Evolutionary conservation across 2,329 filamentous ascomycete genomes (phyloP), one percentile per base, ranked within the genome.

Genomic region (Cytospora piceae): DNA sequence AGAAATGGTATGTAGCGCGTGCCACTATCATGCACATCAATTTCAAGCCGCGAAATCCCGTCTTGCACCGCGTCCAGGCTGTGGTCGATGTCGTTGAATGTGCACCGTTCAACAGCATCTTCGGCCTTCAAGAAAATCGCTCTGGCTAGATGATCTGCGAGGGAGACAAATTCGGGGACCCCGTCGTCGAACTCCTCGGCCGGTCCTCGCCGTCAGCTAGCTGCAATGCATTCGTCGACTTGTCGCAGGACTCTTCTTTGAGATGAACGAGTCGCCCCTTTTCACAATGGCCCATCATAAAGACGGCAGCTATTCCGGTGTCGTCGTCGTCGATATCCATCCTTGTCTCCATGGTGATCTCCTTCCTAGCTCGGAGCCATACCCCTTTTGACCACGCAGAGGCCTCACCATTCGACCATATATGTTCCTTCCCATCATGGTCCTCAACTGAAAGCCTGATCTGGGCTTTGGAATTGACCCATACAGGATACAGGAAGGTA

Each of bases 221-320:
- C 22, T 15, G 22, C 11, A 32, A 54, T 22, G 37, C 20, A 32
- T 29, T 61, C 46, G 59, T 55, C 55, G 51, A 22, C 34, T 24
- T 61, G 51, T 54, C 51, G 12, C 20, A 49, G 5, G 32, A 17
- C 14, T 54, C 49, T 39, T 54, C 59, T 7, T 42, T 32, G 2
- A 11, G 7, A 3, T 49, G 51, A 9, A 49, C 8, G 14, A 46
- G 12, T 29, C 34, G 34, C 4, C 42, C 52, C 49, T 64, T 49
- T 52, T 68, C 65, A 49, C 68, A 69, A 20, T 64, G 59, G 1
- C 67, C 69, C 31, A 68, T 58, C 20, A 65, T 65, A 42, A 70
- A 67, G 1, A 70, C 54, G 20, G 67, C 69, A 12, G 63, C 61
- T 24, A 69, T 59, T 4, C 42, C 49, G 14, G 51, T 56, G 52